Conservation (phyloP, 176 grass and related monocot species). For the Carex kokanica region DNA sequence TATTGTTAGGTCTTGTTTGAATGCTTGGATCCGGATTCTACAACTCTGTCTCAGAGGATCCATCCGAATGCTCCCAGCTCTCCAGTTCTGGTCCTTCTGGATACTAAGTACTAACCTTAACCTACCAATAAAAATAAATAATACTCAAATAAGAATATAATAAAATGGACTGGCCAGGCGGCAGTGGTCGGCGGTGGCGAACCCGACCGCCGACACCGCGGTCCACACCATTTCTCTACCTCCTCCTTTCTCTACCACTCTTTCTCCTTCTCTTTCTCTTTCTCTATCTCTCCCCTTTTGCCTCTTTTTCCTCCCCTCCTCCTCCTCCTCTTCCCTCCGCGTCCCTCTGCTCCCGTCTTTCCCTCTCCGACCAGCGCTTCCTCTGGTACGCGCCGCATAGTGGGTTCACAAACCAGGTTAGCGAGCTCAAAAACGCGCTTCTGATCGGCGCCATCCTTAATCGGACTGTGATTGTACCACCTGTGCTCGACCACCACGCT, state of each 20-base stretch:
- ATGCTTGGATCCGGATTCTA: too few species aligned
- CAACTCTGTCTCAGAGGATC: too few species aligned
- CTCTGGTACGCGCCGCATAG: constrained; percentile 96
- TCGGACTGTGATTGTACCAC: constrained; percentile 78
- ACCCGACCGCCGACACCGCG: constrained; percentile 49
- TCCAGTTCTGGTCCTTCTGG: not conserved
- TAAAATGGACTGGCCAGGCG: constrained; percentile 43
- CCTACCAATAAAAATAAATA: too few species aligned
- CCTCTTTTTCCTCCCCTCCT: constrained; percentile 32
- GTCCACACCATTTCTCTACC: constrained; percentile 30
- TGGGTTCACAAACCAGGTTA: constrained; percentile 91
- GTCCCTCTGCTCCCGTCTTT: constrained; percentile 14
- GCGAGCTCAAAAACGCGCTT: constrained; percentile 73
- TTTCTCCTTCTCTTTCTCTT: constrained; percentile 32
- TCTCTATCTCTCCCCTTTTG: constrained; percentile 36
- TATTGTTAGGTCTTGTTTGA: too few species aligned
- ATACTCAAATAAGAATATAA: not conserved
- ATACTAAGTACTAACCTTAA: not conserved
- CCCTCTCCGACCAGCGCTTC: constrained; percentile 51
- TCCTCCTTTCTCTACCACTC: constrained; percentile 43
- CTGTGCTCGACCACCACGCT: constrained; percentile 90
- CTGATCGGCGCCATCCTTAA: constrained; percentile 73
- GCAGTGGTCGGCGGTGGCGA: constrained; percentile 57
- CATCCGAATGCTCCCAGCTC: not conserved
- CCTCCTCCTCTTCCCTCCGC: not conserved